Evolutionary conservation across 495 filamentous ascomycete species (phyloP), one percentile per base, ranked within the genome.

Genomic region (Penicillium paradoxum): DNA sequence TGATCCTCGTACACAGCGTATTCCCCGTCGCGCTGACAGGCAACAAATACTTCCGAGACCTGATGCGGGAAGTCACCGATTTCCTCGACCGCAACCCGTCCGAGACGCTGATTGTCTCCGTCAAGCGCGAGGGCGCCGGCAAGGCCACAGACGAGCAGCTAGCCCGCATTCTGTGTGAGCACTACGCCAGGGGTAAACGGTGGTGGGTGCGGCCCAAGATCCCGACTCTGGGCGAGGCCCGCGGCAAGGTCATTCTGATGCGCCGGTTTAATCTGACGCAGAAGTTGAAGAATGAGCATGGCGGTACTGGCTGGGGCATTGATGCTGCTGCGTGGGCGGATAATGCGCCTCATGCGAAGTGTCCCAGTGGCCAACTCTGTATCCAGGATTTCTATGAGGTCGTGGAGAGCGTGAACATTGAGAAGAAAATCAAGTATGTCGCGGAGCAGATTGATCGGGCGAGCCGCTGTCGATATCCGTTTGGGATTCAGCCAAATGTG

Each of bases 331-430:
- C 73, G 45, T 98, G 93, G 93, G 85, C 84, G 2, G 88, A 97
- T 67, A 98, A 98, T 67, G 90, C 87, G 32, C 81, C 86, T 6
- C 79, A 95, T 60, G 83, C 86, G 13, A 76, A 72, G 10, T 86
- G 86, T 39, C 81, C 84, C 10, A 84, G 83, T 62, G 90, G 87
- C 4, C 78, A 84, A 56, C 80, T 96, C 24, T 84, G 90, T 48
- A 85, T 98, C 33, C 93, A 98, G 73, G 93, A 98, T 68, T 97
- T 90, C 67, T 97, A 92, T 76, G 92, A 95, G 62, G 85, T 98
- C 15, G 68, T 85, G 34, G 82, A 90, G 62, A 82, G 78, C 6
- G 69, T 79, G 51, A 88, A 86, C 53, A 90, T 98, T 51, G 75
- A 83, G 42, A 81, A 83, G 67, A 98, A 98, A 77, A 85, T 96